phyloP scores from a whole-genome alignment of 257 asterid genomes.

The Primulina eburnea region DNA sequence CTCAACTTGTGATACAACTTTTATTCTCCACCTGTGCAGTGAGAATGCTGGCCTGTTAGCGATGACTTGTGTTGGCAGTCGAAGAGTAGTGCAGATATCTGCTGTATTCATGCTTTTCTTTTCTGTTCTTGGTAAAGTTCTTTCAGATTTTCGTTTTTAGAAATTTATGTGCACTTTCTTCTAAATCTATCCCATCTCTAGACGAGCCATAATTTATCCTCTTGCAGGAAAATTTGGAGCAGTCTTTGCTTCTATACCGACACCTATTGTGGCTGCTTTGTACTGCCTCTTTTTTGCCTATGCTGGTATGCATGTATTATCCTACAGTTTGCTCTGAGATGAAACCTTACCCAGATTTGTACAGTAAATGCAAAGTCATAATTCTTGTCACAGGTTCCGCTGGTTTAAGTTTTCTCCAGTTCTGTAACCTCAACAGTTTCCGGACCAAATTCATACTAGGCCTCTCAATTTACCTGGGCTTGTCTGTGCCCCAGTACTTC shows the following conservation, averaged over 20 bases:
- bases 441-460: background rate
- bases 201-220: background rate
- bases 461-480: background rate
- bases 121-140: background rate
- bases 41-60: background rate
- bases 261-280: background rate
- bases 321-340: background rate
- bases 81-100: background rate
- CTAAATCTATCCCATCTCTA: background rate
- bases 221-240: conserved; percentile 1
- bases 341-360: background rate
- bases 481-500: background rate
- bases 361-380: background rate
- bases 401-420: background rate
- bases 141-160: too few species aligned
- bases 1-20: background rate
- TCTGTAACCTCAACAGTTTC: background rate
- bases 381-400: background rate
- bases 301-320: background rate
- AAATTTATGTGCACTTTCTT: too few species aligned
- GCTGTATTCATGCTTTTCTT: background rate
- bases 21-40: background rate
- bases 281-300: background rate
- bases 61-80: background rate
- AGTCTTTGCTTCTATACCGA: background rate